Evolutionary conservation across 495 filamentous ascomycete species (phyloP).

Genomic region (Aspergillus nanangensis): DNA sequence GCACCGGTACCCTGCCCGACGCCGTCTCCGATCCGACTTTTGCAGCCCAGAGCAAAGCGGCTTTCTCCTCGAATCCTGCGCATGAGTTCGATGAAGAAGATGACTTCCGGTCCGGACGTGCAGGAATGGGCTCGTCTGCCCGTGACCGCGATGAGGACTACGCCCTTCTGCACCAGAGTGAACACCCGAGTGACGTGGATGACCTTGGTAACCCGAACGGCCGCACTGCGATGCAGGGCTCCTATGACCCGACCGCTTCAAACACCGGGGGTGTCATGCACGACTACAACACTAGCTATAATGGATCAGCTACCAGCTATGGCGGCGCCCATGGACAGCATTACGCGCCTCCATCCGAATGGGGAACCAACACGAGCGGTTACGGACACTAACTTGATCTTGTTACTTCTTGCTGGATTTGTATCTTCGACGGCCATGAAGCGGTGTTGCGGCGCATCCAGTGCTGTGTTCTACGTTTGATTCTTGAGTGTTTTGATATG

Average conservation of each 20-base stretch:
- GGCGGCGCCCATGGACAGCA: conserved; percentile 42
- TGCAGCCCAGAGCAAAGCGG: conserved; percentile 44
- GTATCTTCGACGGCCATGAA: conserved; percentile 30
- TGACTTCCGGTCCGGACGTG: conserved; percentile 42
- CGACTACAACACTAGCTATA: conserved; percentile 28
- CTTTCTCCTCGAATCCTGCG: conserved; percentile 45
- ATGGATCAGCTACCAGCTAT: conserved; percentile 30
- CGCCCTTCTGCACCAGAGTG: conserved; percentile 41
- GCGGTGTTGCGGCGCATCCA: conserved; percentile 33
- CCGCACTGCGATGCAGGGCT: conserved; percentile 31
- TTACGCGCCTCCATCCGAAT: conserved; percentile 25
- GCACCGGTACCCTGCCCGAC: conserved; percentile 71
- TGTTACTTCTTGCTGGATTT: conserved; percentile 14
- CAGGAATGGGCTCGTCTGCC: conserved; percentile 27
- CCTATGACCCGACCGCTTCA: conserved; percentile 37
- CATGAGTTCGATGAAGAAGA: conserved; percentile 48
- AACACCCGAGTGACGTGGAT: conserved; percentile 44
- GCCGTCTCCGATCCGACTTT: conserved; percentile 50
- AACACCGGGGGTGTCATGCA: conserved; percentile 25
- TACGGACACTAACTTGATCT: conserved; percentile 21
- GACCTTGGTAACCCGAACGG: conserved; percentile 33
- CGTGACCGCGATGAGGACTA: conserved; percentile 44
- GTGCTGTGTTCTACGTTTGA: conserved; percentile 18
- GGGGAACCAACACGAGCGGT: conserved; percentile 16
- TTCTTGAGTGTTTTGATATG: conserved; percentile 1